Percentiles rank a stretch among this genome's conserved stretches.
phyloP scores from a whole-genome alignment of 2,329 filamentous ascomycete genomes.

The Claviceps quebecensis region DNA sequence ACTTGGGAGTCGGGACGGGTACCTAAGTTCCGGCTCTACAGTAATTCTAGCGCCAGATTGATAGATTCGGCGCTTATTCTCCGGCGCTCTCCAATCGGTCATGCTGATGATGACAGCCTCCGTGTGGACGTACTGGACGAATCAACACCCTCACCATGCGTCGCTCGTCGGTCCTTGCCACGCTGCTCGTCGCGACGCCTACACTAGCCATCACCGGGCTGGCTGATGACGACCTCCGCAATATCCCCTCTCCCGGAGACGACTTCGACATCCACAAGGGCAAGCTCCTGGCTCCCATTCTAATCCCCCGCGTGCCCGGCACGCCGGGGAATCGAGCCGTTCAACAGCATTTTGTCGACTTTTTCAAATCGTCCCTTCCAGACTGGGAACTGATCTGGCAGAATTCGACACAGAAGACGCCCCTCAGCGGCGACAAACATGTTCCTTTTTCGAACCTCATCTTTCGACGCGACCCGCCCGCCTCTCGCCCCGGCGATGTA shows the following conservation, averaged over 20 bases:
- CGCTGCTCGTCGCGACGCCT: conserved; percentile 2
- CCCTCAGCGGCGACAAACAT: conserved; percentile 52
- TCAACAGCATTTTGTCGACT: conserved; percentile 70
- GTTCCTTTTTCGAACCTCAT: conserved; percentile 83
- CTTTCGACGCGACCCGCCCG: conserved; percentile 76
- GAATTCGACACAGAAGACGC: conserved; percentile 79
- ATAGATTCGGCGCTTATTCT: no score
- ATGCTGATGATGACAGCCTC: no score
- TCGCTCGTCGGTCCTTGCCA: background rate
- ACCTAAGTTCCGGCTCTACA: no score
- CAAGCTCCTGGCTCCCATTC: conserved; percentile 67
- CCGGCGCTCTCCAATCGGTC: no score
- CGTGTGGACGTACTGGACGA: no score
- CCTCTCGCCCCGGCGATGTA: conserved; percentile 59
- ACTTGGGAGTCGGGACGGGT: no score
- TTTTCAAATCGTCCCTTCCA: conserved; percentile 63
- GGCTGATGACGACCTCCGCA: conserved; percentile 59
- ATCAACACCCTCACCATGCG: conserved; percentile 1
- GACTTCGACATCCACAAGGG: conserved; percentile 72
- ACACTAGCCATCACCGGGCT: conserved; percentile 36
- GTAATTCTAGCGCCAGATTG: no score
- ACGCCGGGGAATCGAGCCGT: conserved; percentile 60
- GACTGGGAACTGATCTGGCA: conserved; percentile 72
- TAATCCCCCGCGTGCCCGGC: conserved; percentile 78
- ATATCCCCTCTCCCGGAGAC: conserved; percentile 54